These are phyloP conservation scores for Austroboletus niveus DNA, from an alignment of 1,284 basidiomycete species.

Conservation along the genomic window DNA sequence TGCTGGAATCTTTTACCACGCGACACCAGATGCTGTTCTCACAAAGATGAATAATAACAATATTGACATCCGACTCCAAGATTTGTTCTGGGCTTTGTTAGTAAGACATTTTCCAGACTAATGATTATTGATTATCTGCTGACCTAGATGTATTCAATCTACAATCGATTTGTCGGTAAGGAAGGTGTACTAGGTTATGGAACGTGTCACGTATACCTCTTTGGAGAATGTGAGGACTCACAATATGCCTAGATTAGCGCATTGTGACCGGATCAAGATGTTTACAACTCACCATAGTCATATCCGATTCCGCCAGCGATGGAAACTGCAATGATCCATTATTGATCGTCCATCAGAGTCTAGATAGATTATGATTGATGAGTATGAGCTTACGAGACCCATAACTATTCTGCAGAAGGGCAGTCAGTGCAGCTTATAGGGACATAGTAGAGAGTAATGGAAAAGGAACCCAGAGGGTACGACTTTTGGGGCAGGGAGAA, in stretches of 20 bases:
- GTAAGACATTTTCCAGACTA: no score
- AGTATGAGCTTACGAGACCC: neutral
- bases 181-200: neutral
- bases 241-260: neutral
- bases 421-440: neutral
- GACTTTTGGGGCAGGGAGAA: no score
- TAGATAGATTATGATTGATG: no score
- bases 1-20: neutral
- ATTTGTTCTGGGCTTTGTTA: no score
- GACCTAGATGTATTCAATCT: slow-evolving; percentile 2
- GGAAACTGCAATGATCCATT: neutral
- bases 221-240: neutral
- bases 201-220: neutral
- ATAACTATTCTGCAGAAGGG: neutral
- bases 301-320: neutral
- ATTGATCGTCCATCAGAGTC: neutral
- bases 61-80: no score
- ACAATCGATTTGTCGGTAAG: neutral
- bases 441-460: neutral
- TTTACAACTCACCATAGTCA: no score
- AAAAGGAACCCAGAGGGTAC: no score
- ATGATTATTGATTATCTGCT: no score
- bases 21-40: neutral
- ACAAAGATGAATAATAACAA: no score
- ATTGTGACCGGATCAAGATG: neutral